Base-by-base conservation (phyloP, 2,329 filamentous ascomycete genomes). In the Huntiella decipiens region DNA sequence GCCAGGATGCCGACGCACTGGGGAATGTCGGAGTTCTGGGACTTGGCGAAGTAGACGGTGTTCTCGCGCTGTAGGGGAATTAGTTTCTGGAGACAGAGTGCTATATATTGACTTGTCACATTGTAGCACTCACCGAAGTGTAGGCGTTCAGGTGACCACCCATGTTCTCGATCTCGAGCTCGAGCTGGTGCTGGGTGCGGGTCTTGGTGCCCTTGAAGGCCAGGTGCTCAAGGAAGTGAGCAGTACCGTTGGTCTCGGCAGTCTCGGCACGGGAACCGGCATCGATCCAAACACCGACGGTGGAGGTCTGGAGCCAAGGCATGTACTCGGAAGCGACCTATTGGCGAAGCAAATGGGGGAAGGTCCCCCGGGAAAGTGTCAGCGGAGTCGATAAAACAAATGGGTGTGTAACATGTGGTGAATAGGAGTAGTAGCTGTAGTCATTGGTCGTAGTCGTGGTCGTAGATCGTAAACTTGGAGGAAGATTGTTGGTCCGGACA, bases 111-210 rank as follows among this genome's bases (percentile, higher is more conserved):
- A 28, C 22, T 28, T 28, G 22, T 28, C 22, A 28, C 22, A 48
- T 19, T 38, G 17, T n/a, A 33, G 57, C 56, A 66, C 81, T 60
- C 78, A 95, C 87, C 71, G 88, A 96, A 58, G 91, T 98, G 73
- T 98, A 98, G 63, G 91, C 91, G 68, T 98, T 98, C 58, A 98
- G 75, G 71, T 98, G 91, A 54, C 85, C 91, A 64, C 91, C 91
- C 84, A 98, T 95, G 71, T 98, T 98, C 75, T 98, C 91, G 61
- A 98, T 96, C 73, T 98, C 91, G 54, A 98, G 79, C 72, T 98
- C 91, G 63, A 98, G 74, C 70, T 98, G 91, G 63, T 92, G 82
- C 68, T 98, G 91, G 54, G 82, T 86, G 66, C 91, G 78, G 71
- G 82, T 93, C 66, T 82, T 74, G 56, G 91, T 98, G 57, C 91